Evolutionary conservation across 169 alveolate species (phyloP).

Genomic region (Plasmodium reichenowi): DNA sequence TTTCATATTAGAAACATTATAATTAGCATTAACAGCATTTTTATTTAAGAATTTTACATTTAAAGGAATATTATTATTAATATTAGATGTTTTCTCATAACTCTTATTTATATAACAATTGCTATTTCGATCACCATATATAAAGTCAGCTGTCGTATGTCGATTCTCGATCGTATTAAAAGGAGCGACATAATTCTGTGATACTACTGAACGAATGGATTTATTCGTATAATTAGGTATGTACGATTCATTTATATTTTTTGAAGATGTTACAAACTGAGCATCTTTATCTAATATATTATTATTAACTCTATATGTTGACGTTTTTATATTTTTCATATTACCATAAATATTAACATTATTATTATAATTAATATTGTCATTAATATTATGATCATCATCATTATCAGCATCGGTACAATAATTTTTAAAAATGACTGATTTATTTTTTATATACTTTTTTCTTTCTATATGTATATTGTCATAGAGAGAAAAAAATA

Average conservation of each 20-base stretch:
- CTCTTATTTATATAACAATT: background rate
- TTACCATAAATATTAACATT: background rate
- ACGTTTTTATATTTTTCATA: background rate
- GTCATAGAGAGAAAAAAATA: slow-evolving; percentile 38
- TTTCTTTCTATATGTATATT: slow-evolving; percentile 15
- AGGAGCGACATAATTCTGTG: background rate
- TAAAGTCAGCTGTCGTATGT: background rate
- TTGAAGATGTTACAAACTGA: background rate
- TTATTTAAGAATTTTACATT: background rate
- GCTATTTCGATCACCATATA: background rate
- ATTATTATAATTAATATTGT: background rate
- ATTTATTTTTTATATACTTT: background rate
- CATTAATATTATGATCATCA: background rate
- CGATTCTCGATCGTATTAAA: slow-evolving; percentile 2
- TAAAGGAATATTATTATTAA: slow-evolving; percentile 7
- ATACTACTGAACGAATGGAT: background rate
- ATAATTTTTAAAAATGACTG: background rate
- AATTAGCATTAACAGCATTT: background rate
- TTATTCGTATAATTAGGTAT: background rate
- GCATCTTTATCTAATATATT: background rate
- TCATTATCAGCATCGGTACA: background rate
- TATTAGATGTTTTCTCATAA: background rate
- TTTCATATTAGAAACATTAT: background rate
- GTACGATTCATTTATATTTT: background rate
- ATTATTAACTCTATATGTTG: background rate